Conservation (phyloP, 257 asterid genomes). For the Solanum corneliomulleri region DNA sequence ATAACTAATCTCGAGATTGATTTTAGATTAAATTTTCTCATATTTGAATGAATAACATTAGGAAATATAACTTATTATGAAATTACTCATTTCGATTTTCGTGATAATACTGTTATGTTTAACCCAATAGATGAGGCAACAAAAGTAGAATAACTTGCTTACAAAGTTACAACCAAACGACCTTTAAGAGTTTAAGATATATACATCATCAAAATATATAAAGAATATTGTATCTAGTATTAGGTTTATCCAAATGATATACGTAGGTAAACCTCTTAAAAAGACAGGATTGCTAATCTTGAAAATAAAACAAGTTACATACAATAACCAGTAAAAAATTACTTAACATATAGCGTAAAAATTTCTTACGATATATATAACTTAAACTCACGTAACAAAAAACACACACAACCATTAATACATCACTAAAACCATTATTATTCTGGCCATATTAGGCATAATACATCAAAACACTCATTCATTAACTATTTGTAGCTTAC, state of each 20-base stretch:
- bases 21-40: not conserved
- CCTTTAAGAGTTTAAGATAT: no score
- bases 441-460: not conserved
- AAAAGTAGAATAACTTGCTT: not conserved
- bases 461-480: not conserved
- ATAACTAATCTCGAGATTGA: no score
- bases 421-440: not conserved
- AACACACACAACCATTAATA: not conserved
- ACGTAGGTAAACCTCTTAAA: not conserved
- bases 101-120: no score
- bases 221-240: not conserved
- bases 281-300: not conserved
- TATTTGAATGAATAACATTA: not conserved
- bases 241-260: not conserved
- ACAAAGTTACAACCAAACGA: rapidly evolving
- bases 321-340: no score
- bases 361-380: not conserved
- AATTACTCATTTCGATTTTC: not conserved
- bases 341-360: no score
- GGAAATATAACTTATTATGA: not conserved
- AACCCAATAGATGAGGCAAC: not conserved
- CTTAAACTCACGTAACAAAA: not conserved
- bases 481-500: not conserved
- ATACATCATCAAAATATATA: not conserved
- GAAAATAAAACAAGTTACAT: not conserved